Base-by-base conservation (phyloP, 164 flowering plant species). In the Magnolia changhungtana region DNA sequence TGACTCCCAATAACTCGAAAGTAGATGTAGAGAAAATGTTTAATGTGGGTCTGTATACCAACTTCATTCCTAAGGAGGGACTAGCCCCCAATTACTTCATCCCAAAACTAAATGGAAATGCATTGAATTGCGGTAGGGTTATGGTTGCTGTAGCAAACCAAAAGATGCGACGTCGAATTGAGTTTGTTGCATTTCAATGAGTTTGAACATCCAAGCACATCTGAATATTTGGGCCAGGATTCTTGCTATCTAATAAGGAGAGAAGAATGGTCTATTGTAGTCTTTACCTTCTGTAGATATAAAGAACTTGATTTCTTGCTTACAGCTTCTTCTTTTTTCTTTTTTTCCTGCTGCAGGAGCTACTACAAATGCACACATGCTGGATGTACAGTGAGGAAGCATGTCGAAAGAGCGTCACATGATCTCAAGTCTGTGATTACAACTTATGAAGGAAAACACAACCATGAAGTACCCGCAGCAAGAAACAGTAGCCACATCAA, bases 401-500 rank as follows among this genome's bases (percentile, higher is more conserved):
- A 93, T 75, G 93, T 93, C 3, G 97, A 92, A 77, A 82, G 97
- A 80, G 94, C 96, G 29, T 88, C 98, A 6, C 85, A 94, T 79
- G 79, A 92, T 80, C 75, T 85, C 63, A 94, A 91, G 80, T 86
- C 72, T 52, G 96, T 94, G 23, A 81, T 94, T 24, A 90, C 91
- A 61, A 90, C 97, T 10, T 94, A 94, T 55, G 97, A 94, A 70
- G 98, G 98, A 55, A 94, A 91, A 79, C 98, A 92, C 86, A 91
- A 89, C 78, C 98, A 94, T 83, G 98, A 92, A 83, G 91, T 94
- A 21, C 97, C 98, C 8, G 87, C 88, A 51, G 89, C 95, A n/a
- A 84, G 89, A 77, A 94, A 83, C 84, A 84, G 90, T 72, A 81
- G 78, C 74, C 85, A 85, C 37, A 75, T 74, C 8, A 89, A 81